These are phyloP conservation scores for Leishmania turanica DNA, from an alignment of 208 protist genomes.

Conservation along the genomic window DNA sequence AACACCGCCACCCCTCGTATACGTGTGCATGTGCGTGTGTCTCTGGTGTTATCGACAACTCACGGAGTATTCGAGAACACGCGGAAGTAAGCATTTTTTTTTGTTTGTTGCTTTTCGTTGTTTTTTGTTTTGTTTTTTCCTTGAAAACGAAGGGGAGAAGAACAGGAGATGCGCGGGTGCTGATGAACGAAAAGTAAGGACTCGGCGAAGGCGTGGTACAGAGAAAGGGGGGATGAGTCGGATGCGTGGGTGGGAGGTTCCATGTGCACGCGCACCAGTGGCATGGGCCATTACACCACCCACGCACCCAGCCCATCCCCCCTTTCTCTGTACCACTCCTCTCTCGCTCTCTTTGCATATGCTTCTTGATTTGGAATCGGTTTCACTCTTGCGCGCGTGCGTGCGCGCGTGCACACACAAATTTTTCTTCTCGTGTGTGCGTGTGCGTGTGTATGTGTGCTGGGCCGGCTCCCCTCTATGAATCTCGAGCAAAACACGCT, in stretches of 20 bases:
- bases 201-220: too few species aligned
- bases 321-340: background rate
- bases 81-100: too few species aligned
- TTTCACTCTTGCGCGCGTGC: background rate
- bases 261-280: background rate
- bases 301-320: background rate
- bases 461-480: background rate
- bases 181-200: too few species aligned
- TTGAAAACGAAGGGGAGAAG: background rate
- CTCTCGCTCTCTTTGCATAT: background rate
- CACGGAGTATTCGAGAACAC: too few species aligned
- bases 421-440: background rate
- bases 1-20: background rate
- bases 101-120: background rate
- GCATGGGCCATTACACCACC: background rate
- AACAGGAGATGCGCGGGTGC: too few species aligned
- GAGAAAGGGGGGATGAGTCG: too few species aligned
- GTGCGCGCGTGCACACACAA: background rate
- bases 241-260: too few species aligned
- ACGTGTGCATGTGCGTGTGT: background rate
- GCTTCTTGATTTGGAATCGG: background rate
- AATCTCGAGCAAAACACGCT: background rate
- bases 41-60: background rate
- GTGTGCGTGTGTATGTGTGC: slow-evolving; percentile 1
- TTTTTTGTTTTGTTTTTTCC: background rate